phyloP scores from a whole-genome alignment of 305 asterid species.

The Vinca major region DNA sequence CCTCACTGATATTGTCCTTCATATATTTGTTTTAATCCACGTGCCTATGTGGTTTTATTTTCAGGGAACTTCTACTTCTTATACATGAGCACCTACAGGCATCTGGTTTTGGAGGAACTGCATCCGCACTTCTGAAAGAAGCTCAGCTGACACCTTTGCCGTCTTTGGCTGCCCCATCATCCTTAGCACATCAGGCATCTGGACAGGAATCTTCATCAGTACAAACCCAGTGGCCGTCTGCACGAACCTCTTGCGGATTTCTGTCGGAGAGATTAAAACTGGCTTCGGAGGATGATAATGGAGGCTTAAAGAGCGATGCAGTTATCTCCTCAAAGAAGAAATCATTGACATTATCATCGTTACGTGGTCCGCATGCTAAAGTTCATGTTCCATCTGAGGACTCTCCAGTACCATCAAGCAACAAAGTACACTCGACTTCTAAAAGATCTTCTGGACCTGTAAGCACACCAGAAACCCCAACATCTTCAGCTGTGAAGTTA shows the following conservation, averaged over 20 bases:
- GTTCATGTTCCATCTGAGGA: conserved; percentile 36
- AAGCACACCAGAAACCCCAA: conserved; percentile 44
- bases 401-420: conserved; percentile 37
- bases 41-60: conserved; percentile 13
- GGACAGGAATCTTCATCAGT: conserved; percentile 57
- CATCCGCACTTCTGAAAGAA: conserved; percentile 69
- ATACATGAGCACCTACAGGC: conserved; percentile 96
- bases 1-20: conserved; percentile 8
- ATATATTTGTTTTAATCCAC: conserved; percentile 8
- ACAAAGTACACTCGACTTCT: conserved; percentile 29
- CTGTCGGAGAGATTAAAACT: conserved; percentile 52
- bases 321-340: conserved; percentile 51
- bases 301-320: conserved; percentile 43
- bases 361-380: conserved; percentile 32
- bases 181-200: conserved; percentile 62
- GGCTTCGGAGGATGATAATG: conserved; percentile 34
- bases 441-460: conserved; percentile 31
- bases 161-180: conserved; percentile 79
- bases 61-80: conserved; percentile 89
- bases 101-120: conserved; percentile 70
- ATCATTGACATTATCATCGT: conserved; percentile 31
- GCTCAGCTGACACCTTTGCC: conserved; percentile 89
- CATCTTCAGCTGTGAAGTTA: conserved; percentile 35
- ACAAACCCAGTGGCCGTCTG: conserved; percentile 89
- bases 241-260: conserved; percentile 64